Percentiles rank a stretch among this genome's conserved stretches.
Evolutionary conservation across 2,329 filamentous ascomycete species (phyloP).

Genomic region (Microascus cirrosus): DNA sequence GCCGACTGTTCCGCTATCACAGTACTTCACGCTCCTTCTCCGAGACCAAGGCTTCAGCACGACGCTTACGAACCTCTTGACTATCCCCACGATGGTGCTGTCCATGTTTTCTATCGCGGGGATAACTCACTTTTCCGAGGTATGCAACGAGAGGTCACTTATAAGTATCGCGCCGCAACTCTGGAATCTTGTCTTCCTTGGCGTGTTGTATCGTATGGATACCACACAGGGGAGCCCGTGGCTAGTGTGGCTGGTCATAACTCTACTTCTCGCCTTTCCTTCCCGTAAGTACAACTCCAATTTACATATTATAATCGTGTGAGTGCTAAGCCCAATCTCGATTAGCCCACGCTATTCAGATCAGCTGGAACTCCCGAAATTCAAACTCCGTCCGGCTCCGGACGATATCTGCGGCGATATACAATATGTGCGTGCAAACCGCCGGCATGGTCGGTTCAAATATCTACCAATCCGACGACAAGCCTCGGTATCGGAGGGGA

Average conservation of each 20-base stretch:
- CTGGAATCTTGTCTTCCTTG: conserved; percentile 42
- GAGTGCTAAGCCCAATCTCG: neutral
- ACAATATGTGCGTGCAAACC: conserved; percentile 25
- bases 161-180: conserved; percentile 32
- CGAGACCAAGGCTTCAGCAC: conserved; percentile 37
- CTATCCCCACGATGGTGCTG: conserved; percentile 33
- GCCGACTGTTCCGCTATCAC: conserved; percentile 29
- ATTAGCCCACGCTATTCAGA: conserved; percentile 31
- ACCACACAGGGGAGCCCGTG: conserved; percentile 15
- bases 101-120: neutral
- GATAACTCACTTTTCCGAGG: neutral
- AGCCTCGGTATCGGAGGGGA: conserved; percentile 28
- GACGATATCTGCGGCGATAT: conserved; percentile 46
- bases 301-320: neutral
- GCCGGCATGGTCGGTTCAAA: conserved; percentile 32
- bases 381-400: conserved; percentile 49
- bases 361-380: conserved; percentile 41
- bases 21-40: conserved; percentile 42
- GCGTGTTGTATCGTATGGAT: conserved; percentile 27
- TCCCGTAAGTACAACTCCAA: conserved; percentile 11
- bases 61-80: conserved; percentile 44
- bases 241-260: conserved; percentile 21
- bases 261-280: conserved; percentile 20
- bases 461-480: conserved; percentile 34
- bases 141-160: conserved; percentile 11